These are phyloP conservation scores for Russula compacta DNA, from an alignment of 768 basidiomycete species.

Conservation along the genomic window DNA sequence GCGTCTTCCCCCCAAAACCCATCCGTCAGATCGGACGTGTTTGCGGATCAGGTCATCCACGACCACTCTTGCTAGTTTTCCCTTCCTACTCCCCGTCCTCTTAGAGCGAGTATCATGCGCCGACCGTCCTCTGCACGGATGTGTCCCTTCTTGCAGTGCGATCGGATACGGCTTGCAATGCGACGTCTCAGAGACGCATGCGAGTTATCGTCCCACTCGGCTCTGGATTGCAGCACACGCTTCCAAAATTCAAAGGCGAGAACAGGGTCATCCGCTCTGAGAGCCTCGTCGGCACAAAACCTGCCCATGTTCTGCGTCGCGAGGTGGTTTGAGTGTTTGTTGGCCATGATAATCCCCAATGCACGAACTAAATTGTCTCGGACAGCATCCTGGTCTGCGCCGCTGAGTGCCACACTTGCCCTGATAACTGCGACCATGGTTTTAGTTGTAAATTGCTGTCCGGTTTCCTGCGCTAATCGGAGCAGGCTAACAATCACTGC, in stretches of 20 bases:
- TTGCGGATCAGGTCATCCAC: neutral
- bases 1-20: neutral
- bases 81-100: conserved; percentile 8
- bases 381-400: conserved; percentile 21
- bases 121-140: conserved; percentile 23
- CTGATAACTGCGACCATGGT: conserved; percentile 29
- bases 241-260: conserved; percentile 58
- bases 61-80: neutral
- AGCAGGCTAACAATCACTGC: conserved; percentile 38
- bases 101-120: conserved; percentile 30
- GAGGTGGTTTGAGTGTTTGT: conserved; percentile 30
- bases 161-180: conserved; percentile 33
- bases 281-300: conserved; percentile 40
- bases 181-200: conserved; percentile 36
- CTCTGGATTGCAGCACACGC: conserved; percentile 34
- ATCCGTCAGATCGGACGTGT: conserved; percentile 1
- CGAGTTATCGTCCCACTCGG: conserved; percentile 40
- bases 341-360: conserved; percentile 34
- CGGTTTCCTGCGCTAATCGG: conserved; percentile 30
- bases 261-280: conserved; percentile 38
- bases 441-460: conserved; percentile 37
- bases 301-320: conserved; percentile 42
- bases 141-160: conserved; percentile 23
- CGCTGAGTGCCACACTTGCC: conserved; percentile 21
- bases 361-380: conserved; percentile 33